These are phyloP conservation scores for Euphorbia peplus DNA, from an alignment of 345 rosid genomes.

Conservation along the genomic window DNA sequence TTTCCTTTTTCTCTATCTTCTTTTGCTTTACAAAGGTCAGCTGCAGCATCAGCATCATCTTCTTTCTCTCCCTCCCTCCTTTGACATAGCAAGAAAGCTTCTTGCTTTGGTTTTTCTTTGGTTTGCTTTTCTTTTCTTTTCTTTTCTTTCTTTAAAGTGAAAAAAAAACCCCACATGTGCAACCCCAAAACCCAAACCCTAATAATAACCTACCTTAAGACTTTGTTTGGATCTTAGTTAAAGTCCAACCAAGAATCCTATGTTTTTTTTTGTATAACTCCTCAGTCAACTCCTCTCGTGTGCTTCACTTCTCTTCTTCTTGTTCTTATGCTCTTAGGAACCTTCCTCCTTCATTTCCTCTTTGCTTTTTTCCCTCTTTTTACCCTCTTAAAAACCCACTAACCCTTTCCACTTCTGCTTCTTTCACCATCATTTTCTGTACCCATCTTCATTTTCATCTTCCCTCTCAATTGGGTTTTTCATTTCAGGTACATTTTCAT, in stretches of 20 bases:
- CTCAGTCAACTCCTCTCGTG: conserved; percentile 21
- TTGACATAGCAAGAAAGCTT: conserved; percentile 43
- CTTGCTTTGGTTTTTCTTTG: conserved; percentile 18
- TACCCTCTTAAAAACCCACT: conserved; percentile 7
- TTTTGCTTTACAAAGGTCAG: conserved; percentile 53
- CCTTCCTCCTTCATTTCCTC: conserved; percentile 51
- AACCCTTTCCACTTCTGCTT: background rate
- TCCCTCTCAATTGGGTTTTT: too few relatives aligned
- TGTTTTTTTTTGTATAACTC: background rate
- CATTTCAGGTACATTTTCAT: conserved; percentile 19
- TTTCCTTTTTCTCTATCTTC: conserved; percentile 40
- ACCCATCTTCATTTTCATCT: background rate
- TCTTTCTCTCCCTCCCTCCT: conserved; percentile 11
- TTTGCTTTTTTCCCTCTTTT: conserved; percentile 8
- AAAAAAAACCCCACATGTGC: conserved; percentile 16
- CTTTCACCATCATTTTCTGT: conserved; percentile 4
- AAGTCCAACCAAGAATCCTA: conserved; percentile 19
- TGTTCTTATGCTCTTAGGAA: conserved; percentile 35
- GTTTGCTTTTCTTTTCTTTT: conserved; percentile 11
- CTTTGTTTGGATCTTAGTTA: conserved; percentile 19
- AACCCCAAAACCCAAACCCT: background rate
- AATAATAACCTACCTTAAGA: background rate
- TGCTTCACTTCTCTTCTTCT: background rate
- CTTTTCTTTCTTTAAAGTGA: conserved; percentile 40
- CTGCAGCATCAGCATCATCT: background rate